Conservation (phyloP, 2,329 filamentous ascomycete genomes). For the Elsinoe batatas region DNA sequence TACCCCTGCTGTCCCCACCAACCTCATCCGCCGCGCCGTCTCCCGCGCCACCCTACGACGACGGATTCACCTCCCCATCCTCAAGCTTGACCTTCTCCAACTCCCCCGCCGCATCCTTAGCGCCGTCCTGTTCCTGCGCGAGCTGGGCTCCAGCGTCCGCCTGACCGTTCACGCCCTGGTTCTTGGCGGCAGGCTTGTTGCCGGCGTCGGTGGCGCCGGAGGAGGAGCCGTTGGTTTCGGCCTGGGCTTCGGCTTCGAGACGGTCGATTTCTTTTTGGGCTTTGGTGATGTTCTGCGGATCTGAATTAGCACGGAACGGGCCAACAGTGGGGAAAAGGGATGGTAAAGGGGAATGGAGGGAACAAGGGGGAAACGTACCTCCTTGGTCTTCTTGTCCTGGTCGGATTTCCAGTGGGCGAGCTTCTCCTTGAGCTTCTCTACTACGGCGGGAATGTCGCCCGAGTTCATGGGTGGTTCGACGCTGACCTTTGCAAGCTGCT, state of each 20-base stretch:
- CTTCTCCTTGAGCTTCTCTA: constrained; percentile 90
- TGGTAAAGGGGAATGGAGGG: too few relatives aligned
- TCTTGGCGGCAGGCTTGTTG: constrained; percentile 44
- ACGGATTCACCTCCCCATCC: constrained; percentile 28
- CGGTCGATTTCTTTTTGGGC: constrained; percentile 91
- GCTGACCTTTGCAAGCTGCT: constrained; percentile 75
- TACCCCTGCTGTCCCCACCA: too few relatives aligned
- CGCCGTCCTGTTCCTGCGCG: constrained; percentile 49
- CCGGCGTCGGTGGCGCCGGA: constrained; percentile 37
- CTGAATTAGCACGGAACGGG: constrained; percentile 22
- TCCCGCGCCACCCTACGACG: not conserved
- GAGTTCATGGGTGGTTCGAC: constrained; percentile 83
- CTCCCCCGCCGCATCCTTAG: constrained; percentile 48
- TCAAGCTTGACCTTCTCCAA: constrained; percentile 52
- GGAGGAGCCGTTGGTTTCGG: constrained; percentile 30
- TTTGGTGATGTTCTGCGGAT: constrained; percentile 78
- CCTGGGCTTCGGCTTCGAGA: constrained; percentile 60
- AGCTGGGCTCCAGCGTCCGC: constrained; percentile 45
- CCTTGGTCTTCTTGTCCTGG: constrained; percentile 80
- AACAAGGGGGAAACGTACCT: constrained; percentile 48
- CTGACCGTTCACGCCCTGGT: constrained; percentile 43
- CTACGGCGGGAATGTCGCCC: constrained; percentile 64
- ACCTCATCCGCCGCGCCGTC: too few relatives aligned
- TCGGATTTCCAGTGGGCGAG: constrained; percentile 83
- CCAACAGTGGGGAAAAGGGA: too few relatives aligned